Evolutionary conservation across 2,329 filamentous ascomycete species (phyloP), one percentile per base, ranked within the genome.

Genomic region (Exophiala alcalophila): DNA sequence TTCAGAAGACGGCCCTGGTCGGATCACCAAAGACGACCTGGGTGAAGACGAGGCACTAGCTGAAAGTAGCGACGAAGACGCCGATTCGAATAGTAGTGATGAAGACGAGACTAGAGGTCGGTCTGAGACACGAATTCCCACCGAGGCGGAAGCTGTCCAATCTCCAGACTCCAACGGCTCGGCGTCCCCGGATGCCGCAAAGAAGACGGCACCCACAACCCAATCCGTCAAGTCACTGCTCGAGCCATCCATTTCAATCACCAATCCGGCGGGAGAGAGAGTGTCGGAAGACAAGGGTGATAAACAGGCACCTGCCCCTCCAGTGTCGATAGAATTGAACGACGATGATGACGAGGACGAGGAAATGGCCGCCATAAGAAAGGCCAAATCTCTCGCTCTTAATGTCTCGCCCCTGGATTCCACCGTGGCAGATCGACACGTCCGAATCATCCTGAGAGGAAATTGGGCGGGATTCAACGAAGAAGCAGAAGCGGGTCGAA

Each of bases 391-490:
- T 51, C 76, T 98, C 34, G 77, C 82, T 1, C 77, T 97, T 49
- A 82, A 81, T 35, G 82, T 90, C 67, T 95, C 89, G 0, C 78
- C 83, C 5, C 81, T 95, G 29, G 68, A 72, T 48, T 80, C 85
- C 49, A 84, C 82, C 8, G 86, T 83, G 2, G 81, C 82, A 1
- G 84, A 91, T 61, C 83, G 92, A 25, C 85, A 87, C 7, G 84
- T 97, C 18, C 84, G 89, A 14, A 92, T 94, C 49, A 86, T 97
- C 47, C 83, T 95, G 52, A 83, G 92, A 10, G 92, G 92, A 26
- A 86, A 97, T 54, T 96, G 87, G 61, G 69, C 70, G 35, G 55
- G 54, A 16, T 52, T 54, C 26, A 81, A 85, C 29, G 77, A 83
- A 53, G 81, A 90, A 58, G 86, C 86, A 0, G 82, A 90, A 43